Base-by-base conservation (phyloP, 2,329 filamentous ascomycete species). In the Fusarium nisikadoi region DNA sequence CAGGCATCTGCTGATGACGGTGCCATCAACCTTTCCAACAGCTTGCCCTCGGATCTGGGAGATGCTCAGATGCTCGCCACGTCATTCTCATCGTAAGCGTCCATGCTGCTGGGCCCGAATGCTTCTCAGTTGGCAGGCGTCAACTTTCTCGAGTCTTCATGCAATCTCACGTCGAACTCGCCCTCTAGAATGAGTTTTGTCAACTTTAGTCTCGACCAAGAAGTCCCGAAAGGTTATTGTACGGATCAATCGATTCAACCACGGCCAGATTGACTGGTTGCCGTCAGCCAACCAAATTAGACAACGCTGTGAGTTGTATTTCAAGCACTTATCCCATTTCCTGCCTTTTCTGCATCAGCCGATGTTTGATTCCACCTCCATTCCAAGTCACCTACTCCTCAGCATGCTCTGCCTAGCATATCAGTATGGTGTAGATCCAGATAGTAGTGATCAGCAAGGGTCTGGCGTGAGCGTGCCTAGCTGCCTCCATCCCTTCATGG, bases 401-500 rank as follows among this genome's bases (percentile, higher is more conserved):
- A 77, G 78, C 65, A 82, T 84, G 55, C 77, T 84, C 19, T 81
- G 72, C 7, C 75, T 84, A 5, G 80, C 74, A 10, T 83, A 81
- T 41, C 81, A 84, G 63, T 76, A 84, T 49, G 80, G 81, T 20
- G 76, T 80, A 25, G 81, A 82, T 55, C 81, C 81, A 10, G 81
- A 82, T 20, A 69, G 68, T 25, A 70, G 60, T 11, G 62, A 78
- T 27, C 53, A 77, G 49, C 74, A 74, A 10, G 50, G 31, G 3
- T 63, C 62, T 5, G 62, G 58, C 1, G 50, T 65, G 17, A 45
- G 20, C 43, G 78, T 82, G 1, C 86, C 86, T 2, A 80, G 67
- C n/a, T 87, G 85, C 74, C 72, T 86, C 79, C 82, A 84, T 72
- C 71, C 72, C 8, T 71, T 74, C 23, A 74, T 72, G 71, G 68